Percentiles rank a stretch among this genome's conserved stretches.
Conservation (phyloP, 768 basidiomycete genomes). For the Boletus rubescentipes region DNA sequence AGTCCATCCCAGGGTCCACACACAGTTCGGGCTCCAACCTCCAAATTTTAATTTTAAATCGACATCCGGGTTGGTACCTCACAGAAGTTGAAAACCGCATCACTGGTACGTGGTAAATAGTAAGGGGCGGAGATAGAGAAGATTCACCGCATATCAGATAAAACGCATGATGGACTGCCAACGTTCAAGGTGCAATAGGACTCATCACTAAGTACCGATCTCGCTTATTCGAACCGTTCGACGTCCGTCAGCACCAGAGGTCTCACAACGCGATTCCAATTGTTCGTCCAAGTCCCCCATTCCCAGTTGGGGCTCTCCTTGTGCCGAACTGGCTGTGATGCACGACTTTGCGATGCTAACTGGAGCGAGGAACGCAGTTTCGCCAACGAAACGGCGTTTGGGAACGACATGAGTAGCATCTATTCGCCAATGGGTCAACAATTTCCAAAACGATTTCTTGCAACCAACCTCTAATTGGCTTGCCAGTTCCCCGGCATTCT, state of each 20-base stretch:
- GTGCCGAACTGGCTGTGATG: constrained; percentile 19
- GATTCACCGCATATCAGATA: not conserved
- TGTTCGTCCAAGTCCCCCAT: constrained; percentile 83
- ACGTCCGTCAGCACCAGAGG: constrained; percentile 49
- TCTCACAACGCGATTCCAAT: constrained; percentile 71
- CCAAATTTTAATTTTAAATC: too few species aligned
- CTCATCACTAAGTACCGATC: not conserved
- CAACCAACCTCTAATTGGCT: constrained; percentile 56
- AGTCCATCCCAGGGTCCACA: too few species aligned
- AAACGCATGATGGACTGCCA: not conserved
- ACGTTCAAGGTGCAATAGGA: not conserved
- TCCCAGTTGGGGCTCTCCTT: constrained; percentile 38
- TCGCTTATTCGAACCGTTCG: constrained; percentile 19
- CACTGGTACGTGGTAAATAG: not conserved
- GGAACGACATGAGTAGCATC: constrained; percentile 62
- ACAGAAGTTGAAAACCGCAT: too few species aligned
- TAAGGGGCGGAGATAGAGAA: not conserved
- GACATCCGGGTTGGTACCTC: too few species aligned
- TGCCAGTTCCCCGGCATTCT: constrained; percentile 63
- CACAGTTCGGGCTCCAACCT: too few species aligned
- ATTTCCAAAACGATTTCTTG: not conserved
- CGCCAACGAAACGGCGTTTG: constrained; percentile 49
- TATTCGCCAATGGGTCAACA: constrained; percentile 26
- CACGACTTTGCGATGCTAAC: constrained; percentile 28
- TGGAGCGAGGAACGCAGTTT: constrained; percentile 52